Base-by-base conservation (phyloP, 163 green algal species). In the Scenedesmus sp. region DNA sequence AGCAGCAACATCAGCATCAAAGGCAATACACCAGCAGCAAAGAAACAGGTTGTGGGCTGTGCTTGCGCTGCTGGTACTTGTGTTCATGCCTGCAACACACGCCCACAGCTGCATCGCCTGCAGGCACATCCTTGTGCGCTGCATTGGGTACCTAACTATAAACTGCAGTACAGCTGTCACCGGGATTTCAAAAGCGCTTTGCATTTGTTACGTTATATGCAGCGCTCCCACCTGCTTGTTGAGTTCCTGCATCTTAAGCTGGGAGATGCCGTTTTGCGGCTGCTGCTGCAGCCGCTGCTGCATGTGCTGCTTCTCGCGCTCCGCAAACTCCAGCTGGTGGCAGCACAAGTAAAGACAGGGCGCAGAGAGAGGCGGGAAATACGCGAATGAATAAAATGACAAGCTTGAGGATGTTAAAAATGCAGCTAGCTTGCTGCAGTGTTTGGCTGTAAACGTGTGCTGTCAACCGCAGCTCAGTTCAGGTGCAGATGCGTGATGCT, bases 271-370 rank as follows among this genome's bases (percentile, higher is more conserved):
- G 73, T 86, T 86, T 0, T 34, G 15, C 16, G 86, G 66, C 46
- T 86, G 73, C 73, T 84, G 66, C 87, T 91, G 87, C n/a, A 91
- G 67, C 9, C 87, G 87, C 87, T 85, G 70, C 87, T 85, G 73
- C 87, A 91, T 60, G n/a, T 91, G 87, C 87, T 77, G 70, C 67
- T 86, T 91, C 18, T 91, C 87, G 9, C 62, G 73, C 87, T 91
- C 70, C 4, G 54, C 18, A 13, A 26, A 2, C 18, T n/a, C 34
- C 18, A 91, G 66, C 87, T 91, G 73, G 73, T 62, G 55, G 52
- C 1, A 55, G 9, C 23, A 55, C 57, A n/a, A 23, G 23, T 15
- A 12, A 79, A 79, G 2, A 23, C 23, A 52, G 62, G 18, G 12
- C 10, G 62, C 18, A 23, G 62, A 46, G 34, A 46, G 34, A 46